Conservation (phyloP, 164 flowering plant species). For the Piper betle region DNA sequence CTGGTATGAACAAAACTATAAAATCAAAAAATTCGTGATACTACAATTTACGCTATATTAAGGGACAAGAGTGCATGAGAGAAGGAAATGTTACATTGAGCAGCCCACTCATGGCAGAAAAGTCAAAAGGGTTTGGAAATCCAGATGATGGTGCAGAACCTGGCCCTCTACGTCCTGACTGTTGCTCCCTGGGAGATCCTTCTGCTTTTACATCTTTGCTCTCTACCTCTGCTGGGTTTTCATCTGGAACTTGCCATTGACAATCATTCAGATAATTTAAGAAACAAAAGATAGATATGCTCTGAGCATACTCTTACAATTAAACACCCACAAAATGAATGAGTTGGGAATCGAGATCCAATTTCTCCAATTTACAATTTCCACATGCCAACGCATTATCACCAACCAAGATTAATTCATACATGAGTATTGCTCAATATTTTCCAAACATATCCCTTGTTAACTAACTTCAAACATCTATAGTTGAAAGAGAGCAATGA, state of each 20-base stretch:
- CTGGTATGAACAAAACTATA: neutral
- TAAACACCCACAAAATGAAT: too few relatives aligned
- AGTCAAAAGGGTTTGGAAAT: slow-evolving; percentile 59
- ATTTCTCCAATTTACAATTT: too few relatives aligned
- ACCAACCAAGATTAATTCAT: too few relatives aligned
- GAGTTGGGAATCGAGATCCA: too few relatives aligned
- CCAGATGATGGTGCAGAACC: slow-evolving; percentile 26
- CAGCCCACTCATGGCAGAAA: slow-evolving; percentile 68
- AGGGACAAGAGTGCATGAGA: neutral
- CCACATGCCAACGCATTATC: too few relatives aligned
- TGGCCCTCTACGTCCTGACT: slow-evolving; percentile 16
- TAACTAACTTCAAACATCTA: too few relatives aligned
- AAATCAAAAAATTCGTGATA: neutral
- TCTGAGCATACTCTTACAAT: too few relatives aligned
- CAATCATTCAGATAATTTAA: too few relatives aligned
- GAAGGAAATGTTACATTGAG: slow-evolving; percentile 41
- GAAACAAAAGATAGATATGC: too few relatives aligned
- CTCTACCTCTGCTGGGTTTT: slow-evolving; percentile 19
- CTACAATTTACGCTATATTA: neutral
- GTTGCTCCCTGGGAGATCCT: slow-evolving; percentile 18
- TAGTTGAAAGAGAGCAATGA: too few relatives aligned
- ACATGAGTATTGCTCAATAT: too few relatives aligned
- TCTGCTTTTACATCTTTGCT: slow-evolving; percentile 18
- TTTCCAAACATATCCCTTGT: too few relatives aligned
- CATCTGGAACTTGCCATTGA: slow-evolving; percentile 15